Conservation (phyloP, 371 early-diverging fungal genomes). For the Mortierella sp. region DNA sequence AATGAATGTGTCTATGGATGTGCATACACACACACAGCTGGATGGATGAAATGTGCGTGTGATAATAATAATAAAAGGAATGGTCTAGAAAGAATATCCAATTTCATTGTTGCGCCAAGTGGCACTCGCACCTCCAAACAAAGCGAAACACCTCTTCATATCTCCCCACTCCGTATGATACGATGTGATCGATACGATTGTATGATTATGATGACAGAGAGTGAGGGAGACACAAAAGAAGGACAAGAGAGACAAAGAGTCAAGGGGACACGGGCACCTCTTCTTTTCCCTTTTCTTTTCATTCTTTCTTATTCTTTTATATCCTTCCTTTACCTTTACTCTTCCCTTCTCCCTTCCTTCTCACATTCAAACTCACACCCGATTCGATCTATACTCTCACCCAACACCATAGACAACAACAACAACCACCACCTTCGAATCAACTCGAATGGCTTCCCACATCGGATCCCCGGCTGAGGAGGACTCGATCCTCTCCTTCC, state of each 20-base stretch:
- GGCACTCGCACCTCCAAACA: slow-evolving; percentile 17
- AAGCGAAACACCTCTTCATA: background rate
- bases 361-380: background rate
- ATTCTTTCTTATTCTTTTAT: background rate
- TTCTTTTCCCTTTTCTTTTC: background rate
- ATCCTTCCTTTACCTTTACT: background rate
- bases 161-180: too few species aligned
- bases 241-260: background rate
- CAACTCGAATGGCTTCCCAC: slow-evolving; percentile 5
- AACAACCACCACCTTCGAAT: background rate
- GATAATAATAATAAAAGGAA: background rate
- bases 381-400: background rate
- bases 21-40: too few species aligned
- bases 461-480: slow-evolving; percentile 36
- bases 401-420: background rate
- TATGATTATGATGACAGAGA: background rate
- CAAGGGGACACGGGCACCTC: background rate
- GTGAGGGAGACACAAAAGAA: background rate
- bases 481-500: slow-evolving; percentile 54
- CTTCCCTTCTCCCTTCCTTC: background rate
- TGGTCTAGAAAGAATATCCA: background rate
- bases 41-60: too few species aligned
- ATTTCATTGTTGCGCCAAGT: background rate
- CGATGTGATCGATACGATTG: too few species aligned
- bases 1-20: too few species aligned